phyloP scores from a whole-genome alignment of 139 green algal genomes.

The Astrephomene gubernaculifera region DNA sequence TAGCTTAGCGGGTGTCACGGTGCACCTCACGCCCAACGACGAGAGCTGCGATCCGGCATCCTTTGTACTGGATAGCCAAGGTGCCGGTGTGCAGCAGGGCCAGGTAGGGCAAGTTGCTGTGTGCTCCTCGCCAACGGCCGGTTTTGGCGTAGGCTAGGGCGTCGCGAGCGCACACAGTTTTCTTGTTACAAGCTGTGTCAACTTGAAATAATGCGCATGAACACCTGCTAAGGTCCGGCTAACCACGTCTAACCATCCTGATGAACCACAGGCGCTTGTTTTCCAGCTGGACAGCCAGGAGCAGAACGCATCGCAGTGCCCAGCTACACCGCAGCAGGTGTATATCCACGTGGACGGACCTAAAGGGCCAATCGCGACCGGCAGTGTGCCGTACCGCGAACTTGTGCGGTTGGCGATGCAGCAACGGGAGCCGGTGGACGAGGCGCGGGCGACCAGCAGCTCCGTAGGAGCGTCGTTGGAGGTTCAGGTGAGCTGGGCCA shows the following conservation, averaged over 20 bases:
- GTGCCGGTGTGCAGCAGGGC: background rate
- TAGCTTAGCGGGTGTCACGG: background rate
- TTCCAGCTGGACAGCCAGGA: conserved; percentile 6
- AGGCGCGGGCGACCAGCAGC: background rate
- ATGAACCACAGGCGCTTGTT: conserved; percentile 12
- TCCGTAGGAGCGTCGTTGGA: background rate
- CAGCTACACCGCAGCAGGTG: background rate
- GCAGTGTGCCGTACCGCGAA: conserved; percentile 22
- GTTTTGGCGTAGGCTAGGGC: background rate
- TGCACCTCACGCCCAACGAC: conserved; percentile 21
- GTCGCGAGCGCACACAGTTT: too few relatives aligned
- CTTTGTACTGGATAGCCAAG: conserved; percentile 13
- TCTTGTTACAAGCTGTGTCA: too few relatives aligned
- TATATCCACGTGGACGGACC: background rate
- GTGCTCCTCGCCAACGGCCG: background rate
- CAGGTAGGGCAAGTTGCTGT: background rate
- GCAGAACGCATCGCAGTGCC: background rate
- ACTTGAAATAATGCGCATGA: too few relatives aligned
- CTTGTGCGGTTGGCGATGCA: conserved; percentile 16
- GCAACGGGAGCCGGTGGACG: conserved; percentile 32
- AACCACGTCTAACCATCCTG: too few relatives aligned
- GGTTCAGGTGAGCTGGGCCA: conserved; percentile 33
- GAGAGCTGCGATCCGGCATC: conserved; percentile 13
- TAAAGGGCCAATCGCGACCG: background rate
- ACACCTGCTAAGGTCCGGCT: too few relatives aligned